Evolutionary conservation across 495 filamentous ascomycete genomes (phyloP), one percentile per base, ranked within the genome.

Genomic region (Podospora appendiculata): DNA sequence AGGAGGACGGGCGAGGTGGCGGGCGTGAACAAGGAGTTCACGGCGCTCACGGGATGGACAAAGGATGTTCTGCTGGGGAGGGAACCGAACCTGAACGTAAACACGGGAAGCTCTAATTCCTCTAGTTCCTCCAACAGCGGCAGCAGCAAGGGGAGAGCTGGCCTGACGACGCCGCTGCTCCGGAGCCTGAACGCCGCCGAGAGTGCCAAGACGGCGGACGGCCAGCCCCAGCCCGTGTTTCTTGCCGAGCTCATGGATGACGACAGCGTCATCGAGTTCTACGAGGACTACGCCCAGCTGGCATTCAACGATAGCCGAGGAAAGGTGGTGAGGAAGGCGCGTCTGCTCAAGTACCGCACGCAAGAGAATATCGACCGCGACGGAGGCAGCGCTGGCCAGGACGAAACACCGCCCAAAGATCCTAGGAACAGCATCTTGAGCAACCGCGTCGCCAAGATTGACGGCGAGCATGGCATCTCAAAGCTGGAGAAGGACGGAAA

Each of bases 211-310:
- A 63, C 55, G 38, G 64, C 39, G 47, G 57, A 54, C 18, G 38
- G 35, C 12, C 56, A 78, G 11, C 78, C 77, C 2, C 85, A 88
- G 50, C 86, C 90, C 0, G 89, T 95, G 0, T 95, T 93, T 60
- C 73, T 96, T 45, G 89, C 90, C 2, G 94, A 97, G 60, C 74
- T 98, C 18, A 77, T 98, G 49, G 93, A 98, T 60, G 90, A 96
- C 54, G 88, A 95, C 52, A 90, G 86, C 57, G 90, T 93, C 7
- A 83, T 95, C 17, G 82, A 91, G 60, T 97, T 96, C 70, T 96
- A 95, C 70, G 91, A 97, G 53, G 91, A 97, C 63, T 97, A 95
- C 70, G 85, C 92, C 8, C 82, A 86, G 50, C 70, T 96, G 6
- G 92, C 93, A 5, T 98, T 95, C 68, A 88, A 84, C 8, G 89